Percentiles rank a stretch among this genome's conserved stretches.
Evolutionary conservation across 2,329 filamentous ascomycete species (phyloP).

Genomic region (Phaeomoniella chlamydospora): DNA sequence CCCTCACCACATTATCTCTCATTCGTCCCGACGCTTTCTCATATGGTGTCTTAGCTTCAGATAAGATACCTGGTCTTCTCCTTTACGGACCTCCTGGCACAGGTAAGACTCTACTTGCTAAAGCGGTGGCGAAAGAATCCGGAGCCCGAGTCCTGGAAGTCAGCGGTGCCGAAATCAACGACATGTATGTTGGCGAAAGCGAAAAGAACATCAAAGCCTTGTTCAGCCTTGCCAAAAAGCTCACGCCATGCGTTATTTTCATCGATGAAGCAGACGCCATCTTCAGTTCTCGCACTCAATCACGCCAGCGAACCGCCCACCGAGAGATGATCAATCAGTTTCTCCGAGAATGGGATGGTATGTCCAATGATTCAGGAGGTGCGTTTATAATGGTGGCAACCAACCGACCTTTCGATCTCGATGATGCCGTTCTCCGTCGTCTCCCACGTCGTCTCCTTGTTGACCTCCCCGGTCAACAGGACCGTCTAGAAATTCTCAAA

Average conservation of each 20-base stretch:
- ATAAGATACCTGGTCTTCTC: conserved; percentile 79
- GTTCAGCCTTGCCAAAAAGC: conserved; percentile 80
- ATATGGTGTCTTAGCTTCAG: conserved; percentile 82
- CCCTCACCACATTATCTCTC: conserved; percentile 75
- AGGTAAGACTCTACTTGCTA: conserved; percentile 49
- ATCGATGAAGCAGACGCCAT: conserved; percentile 94
- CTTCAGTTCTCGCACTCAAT: conserved; percentile 54
- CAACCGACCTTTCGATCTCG: conserved; percentile 87
- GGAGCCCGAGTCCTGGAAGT: conserved; percentile 66
- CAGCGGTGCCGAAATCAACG: conserved; percentile 79
- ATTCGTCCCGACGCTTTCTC: conserved; percentile 86
- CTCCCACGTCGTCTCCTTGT: conserved; percentile 33
- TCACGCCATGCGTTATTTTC: conserved; percentile 86
- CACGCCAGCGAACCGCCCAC: conserved; percentile 53
- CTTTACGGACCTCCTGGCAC: conserved; percentile 71
- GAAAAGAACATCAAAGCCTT: conserved; percentile 93
- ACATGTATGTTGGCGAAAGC: conserved; percentile 91
- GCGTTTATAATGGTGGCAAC: conserved; percentile 98
- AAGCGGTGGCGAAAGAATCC: conserved; percentile 49
- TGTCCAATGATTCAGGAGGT: conserved; percentile 50
- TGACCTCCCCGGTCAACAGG: conserved; percentile 30
- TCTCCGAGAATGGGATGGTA: conserved; percentile 89
- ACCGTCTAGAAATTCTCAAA: conserved; percentile 31
- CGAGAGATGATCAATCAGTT: conserved; percentile 95
- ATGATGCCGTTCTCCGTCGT: conserved; percentile 41